Conservation (phyloP, 306 rosid species). For the Vigna mungo region DNA sequence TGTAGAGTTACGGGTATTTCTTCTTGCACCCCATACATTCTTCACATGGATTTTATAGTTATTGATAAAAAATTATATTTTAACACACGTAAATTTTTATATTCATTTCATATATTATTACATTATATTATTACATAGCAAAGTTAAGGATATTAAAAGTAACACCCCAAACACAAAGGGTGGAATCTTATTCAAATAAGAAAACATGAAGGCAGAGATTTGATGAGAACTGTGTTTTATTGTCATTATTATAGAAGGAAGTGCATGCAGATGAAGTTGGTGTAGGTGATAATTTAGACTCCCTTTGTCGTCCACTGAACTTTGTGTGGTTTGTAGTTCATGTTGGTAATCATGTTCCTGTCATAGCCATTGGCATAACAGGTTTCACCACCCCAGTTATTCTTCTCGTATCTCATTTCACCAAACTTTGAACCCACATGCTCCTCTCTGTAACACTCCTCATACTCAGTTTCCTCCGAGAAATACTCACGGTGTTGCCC, state of each 20-base stretch:
- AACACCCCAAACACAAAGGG: background rate
- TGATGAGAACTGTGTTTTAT: background rate
- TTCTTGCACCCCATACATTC: too few species aligned
- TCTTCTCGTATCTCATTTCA: slow-evolving; percentile 44
- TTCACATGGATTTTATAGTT: too few species aligned
- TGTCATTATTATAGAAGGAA: background rate
- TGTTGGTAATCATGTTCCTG: background rate
- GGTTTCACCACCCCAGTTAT: slow-evolving; percentile 25
- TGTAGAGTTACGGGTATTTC: too few species aligned
- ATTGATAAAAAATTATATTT: too few species aligned
- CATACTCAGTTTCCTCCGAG: slow-evolving; percentile 9
- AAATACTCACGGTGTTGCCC: slow-evolving; percentile 15
- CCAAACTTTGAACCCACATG: slow-evolving; percentile 38
- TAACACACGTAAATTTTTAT: too few species aligned
- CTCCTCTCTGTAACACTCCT: slow-evolving; percentile 31
- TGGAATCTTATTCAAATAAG: slow-evolving; percentile 32
- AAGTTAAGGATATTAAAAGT: background rate
- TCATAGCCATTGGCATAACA: slow-evolving; percentile 28
- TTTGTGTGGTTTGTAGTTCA: slow-evolving; percentile 34
- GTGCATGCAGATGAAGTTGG: background rate
- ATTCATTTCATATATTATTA: background rate
- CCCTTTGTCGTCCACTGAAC: slow-evolving; percentile 47
- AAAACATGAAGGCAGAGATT: slow-evolving; percentile 36
- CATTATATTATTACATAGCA: background rate
- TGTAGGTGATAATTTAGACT: slow-evolving; percentile 21